Conservation (phyloP, 2,329 filamentous ascomycete genomes). For the Penicillium sp. region DNA sequence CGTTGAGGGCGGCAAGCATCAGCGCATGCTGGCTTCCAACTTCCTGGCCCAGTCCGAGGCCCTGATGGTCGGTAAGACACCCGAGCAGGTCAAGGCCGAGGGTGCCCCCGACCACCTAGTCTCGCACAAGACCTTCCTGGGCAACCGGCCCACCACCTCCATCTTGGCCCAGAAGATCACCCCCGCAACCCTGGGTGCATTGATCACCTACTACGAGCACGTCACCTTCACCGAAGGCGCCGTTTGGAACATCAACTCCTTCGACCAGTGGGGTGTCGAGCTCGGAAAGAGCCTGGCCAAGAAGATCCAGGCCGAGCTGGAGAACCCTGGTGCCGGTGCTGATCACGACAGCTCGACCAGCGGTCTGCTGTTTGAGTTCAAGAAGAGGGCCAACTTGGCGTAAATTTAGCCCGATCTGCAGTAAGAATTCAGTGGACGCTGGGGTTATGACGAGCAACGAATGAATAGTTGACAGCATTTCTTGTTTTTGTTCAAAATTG, state of each 20-base stretch:
- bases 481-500: conserved; percentile 7
- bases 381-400: conserved; percentile 60
- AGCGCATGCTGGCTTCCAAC: conserved; percentile 58
- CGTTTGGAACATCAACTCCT: conserved; percentile 99
- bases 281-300: conserved; percentile 93
- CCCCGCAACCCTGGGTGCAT: conserved; percentile 81
- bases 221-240: conserved; percentile 96
- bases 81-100: conserved; percentile 46
- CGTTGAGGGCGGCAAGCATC: conserved; percentile 84
- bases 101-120: conserved; percentile 56
- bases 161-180: conserved; percentile 93
- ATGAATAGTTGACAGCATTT: conserved; percentile 10
- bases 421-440: conserved; percentile 8
- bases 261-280: conserved; percentile 99
- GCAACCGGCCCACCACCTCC: conserved; percentile 93
- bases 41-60: conserved; percentile 49
- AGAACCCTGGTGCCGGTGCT: conserved; percentile 62
- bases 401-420: conserved; percentile 16
- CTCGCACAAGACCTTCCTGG: conserved; percentile 98
- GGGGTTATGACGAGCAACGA: conserved; percentile 24
- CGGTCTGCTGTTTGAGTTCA: conserved; percentile 86
- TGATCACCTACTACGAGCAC: conserved; percentile 99
- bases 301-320: conserved; percentile 81
- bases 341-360: conserved; percentile 84
- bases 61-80: conserved; percentile 51